Evolutionary conservation across 75 land plant genomes (phyloP).

Genomic region (Cunninghamia lanceolata): DNA sequence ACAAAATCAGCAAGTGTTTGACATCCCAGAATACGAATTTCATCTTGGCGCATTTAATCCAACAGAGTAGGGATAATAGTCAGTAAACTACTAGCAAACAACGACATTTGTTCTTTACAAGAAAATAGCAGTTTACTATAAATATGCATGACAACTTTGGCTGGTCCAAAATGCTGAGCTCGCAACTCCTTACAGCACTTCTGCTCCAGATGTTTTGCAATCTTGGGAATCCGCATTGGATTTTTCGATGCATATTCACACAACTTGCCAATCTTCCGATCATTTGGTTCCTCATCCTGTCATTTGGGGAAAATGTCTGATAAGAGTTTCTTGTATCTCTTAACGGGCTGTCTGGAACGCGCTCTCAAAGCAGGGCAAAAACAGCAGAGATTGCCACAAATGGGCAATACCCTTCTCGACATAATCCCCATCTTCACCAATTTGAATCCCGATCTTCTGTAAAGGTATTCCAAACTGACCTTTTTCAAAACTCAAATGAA

Average conservation of each 20-base stretch:
- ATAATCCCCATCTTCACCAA: too few species aligned
- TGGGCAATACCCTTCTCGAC: too few species aligned
- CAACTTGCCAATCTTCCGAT: constrained; percentile 85
- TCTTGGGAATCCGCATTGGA: constrained; percentile 95
- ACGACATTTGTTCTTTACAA: constrained; percentile 92
- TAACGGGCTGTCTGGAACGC: too few species aligned
- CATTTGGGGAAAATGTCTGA: too few species aligned
- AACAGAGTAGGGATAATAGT: constrained; percentile 68
- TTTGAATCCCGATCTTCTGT: too few species aligned
- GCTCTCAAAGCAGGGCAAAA: too few species aligned
- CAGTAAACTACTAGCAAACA: constrained; percentile 81
- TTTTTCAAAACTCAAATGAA: too few species aligned
- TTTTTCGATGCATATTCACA: constrained; percentile 94
- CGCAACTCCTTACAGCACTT: constrained; percentile 87
- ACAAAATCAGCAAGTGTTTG: constrained; percentile 78
- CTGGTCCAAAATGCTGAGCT: constrained; percentile 63
- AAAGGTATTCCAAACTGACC: too few species aligned
- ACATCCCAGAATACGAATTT: constrained; percentile 77
- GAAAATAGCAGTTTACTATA: constrained; percentile 73
- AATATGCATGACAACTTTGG: constrained; percentile 69
- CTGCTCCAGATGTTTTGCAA: constrained; percentile 76
- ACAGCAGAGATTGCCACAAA: too few species aligned
- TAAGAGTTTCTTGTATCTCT: too few species aligned
- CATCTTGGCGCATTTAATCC: constrained; percentile 83
- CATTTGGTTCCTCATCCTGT: constrained; percentile 95